Evolutionary conservation across 2,329 filamentous ascomycete species (phyloP), one percentile per base, ranked within the genome.

Genomic region (Monosporascus sp.): DNA sequence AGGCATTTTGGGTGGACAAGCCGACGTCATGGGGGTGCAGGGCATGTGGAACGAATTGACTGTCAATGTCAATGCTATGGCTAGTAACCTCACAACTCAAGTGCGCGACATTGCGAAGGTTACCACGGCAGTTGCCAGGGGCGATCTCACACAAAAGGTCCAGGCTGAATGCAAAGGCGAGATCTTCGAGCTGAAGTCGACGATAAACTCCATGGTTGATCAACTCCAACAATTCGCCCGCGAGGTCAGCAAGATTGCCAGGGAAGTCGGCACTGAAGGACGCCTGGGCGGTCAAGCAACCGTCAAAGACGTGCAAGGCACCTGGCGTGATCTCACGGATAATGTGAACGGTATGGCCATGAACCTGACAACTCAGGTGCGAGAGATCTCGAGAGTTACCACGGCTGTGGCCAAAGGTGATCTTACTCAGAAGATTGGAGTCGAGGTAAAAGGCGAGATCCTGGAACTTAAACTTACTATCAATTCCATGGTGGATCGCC

Each of bases 171-270:
- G 89, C 73, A 88, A 86, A 75, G 95, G 88, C 71, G 94, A 93
- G 79, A 97, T 92, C 65, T 88, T 85, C 68, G 90, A 89, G 75
- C 87, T 99, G 66, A 99, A 99, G 74, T 92, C 91, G 55, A 97
- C 94, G 47, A 99, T 97, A 77, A 99, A 99, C 74, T 94, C 89
- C 69, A 99, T 99, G 93, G 93, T 99, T 60, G 94, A 97, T 70
- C 94, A 97, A 70, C 78, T 99, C 53, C 90, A 96, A 67, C 92
- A 97, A 67, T 97, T 97, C 68, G 94, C 94, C 9, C 89, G 91
- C 66, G 93, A 97, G 75, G 94, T 99, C 63, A 97, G 93, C 38
- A 95, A 94, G 72, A 89, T 99, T 65, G 93, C 93, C 38, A 88
- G 90, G 69, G 93, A 97, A 72, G 94, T 97, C 78, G 93, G 93